phyloP scores from a whole-genome alignment of 495 filamentous ascomycete genomes.

The Filosporella fistucella region DNA sequence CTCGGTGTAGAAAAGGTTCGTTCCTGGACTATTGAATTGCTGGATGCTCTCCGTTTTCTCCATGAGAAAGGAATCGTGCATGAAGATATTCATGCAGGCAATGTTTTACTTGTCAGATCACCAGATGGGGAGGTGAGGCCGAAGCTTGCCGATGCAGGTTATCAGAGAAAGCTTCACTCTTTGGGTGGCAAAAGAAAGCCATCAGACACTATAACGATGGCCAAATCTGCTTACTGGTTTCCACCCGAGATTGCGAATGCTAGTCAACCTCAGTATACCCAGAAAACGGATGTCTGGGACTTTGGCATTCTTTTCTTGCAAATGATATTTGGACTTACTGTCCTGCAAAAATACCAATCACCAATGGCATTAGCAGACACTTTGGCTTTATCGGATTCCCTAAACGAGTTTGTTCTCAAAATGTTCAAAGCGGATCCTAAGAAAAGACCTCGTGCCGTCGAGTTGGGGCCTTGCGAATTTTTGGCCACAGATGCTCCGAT shows the following conservation, averaged over 20 bases:
- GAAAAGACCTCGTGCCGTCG: constrained; percentile 84
- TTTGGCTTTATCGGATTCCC: constrained; percentile 58
- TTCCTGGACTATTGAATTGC: constrained; percentile 83
- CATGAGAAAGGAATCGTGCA: constrained; percentile 77
- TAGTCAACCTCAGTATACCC: constrained; percentile 52
- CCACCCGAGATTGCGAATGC: constrained; percentile 71
- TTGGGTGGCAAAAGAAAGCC: constrained; percentile 44
- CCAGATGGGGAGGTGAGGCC: constrained; percentile 53
- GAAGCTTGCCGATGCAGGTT: constrained; percentile 67
- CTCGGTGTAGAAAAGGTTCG: constrained; percentile 68
- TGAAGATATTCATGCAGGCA: constrained; percentile 68
- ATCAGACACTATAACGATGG: constrained; percentile 46
- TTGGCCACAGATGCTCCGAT: constrained; percentile 58
- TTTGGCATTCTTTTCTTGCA: constrained; percentile 85
- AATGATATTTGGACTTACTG: constrained; percentile 85
- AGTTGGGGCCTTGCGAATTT: constrained; percentile 85
- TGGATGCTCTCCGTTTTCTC: constrained; percentile 82
- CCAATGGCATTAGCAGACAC: constrained; percentile 64
- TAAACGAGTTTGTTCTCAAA: constrained; percentile 73
- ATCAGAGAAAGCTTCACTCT: constrained; percentile 55
- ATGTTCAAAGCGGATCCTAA: constrained; percentile 80
- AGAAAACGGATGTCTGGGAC: constrained; percentile 93
- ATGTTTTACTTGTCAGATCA: constrained; percentile 65
- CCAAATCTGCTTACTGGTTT: constrained; percentile 76
- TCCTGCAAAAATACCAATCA: constrained; percentile 71